Evolutionary conservation across 192 early-diverging fungal species (phyloP).

Genomic region (Umbelopsis isabellina): DNA sequence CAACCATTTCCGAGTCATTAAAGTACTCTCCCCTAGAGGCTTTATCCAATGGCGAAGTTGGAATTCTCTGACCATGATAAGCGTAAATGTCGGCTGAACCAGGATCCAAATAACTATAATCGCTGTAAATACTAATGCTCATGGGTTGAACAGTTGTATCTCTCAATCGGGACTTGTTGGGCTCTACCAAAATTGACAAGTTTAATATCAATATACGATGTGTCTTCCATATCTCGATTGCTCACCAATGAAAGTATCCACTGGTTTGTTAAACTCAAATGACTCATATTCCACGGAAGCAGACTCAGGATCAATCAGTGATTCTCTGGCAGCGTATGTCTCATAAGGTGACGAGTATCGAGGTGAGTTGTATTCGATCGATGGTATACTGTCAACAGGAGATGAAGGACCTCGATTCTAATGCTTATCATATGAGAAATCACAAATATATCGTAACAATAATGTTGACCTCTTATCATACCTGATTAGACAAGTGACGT

Average conservation of each 20-base stretch:
- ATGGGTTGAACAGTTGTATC: constrained; percentile 15
- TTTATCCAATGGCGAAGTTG: constrained; percentile 4
- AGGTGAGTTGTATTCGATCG: constrained; percentile 16
- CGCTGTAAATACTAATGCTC: constrained; percentile 14
- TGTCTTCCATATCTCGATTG: background rate
- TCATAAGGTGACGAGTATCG: constrained; percentile 14
- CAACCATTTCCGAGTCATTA: constrained; percentile 4
- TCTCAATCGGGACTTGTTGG: background rate
- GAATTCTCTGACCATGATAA: background rate
- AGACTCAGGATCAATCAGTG: constrained; percentile 24
- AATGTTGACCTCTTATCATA: background rate
- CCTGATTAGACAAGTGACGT: constrained; percentile 17
- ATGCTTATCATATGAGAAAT: background rate
- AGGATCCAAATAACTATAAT: constrained; percentile 11
- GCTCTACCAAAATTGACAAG: background rate
- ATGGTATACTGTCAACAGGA: constrained; percentile 14
- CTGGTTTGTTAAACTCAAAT: background rate
- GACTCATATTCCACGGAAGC: constrained; percentile 7
- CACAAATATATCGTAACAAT: background rate
- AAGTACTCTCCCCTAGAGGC: constrained; percentile 9
- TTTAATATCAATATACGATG: background rate
- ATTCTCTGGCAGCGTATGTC: constrained; percentile 23
- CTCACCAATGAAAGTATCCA: constrained; percentile 12
- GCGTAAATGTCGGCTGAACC: background rate
- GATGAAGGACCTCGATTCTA: background rate